Evolutionary conservation across 148 eudicot species (phyloP), one percentile per base, ranked within the genome.

Genomic region (Silene conica): DNA sequence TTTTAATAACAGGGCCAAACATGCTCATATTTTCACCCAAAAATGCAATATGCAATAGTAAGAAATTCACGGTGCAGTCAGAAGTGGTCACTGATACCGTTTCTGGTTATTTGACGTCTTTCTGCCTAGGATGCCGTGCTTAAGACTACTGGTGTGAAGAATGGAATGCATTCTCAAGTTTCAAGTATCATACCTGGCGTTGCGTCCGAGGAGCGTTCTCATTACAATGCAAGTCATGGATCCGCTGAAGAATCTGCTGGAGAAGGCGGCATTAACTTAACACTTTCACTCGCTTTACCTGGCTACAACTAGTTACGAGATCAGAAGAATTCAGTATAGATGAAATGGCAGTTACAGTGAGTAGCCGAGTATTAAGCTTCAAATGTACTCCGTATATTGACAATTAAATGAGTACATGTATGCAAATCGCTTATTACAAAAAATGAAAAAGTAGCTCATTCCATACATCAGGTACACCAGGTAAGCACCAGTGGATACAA

Each of bases 401-500:
- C 26, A 48, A 67, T 46, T n/a, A n/a, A 64, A 55, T 64, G 63
- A 14, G 46, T 71, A 80, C 73, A 80, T 26, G 38, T 45, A 10
- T 6, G 43, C 66, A 60, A 13, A 12, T 43, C 13, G 11, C 15
- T 38, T 23, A 5, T 83, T 80, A 92, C 83, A 92, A 82, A 82
- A 87, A 85, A 41, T 92, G 92, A 77, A 89, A 90, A 50, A 92
- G 85, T 21, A 92, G 71, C 63, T 92, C 86, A 77, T 92, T 90
- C 98, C 98, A 92, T 23, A 86, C 85, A 83, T 90, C 97, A 65
- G 93, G 93, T 14, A 90, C 93, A 10, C 97, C 96, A 5, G 97
- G 97, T 79, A 90, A 83, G 82, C 97, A 92, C 97, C 97, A 92
- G 68, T 92, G 97, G 64, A 89, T 90, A 78, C 98, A 92, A 77